Conservation (phyloP, 202 grass and related monocot species). For the Setaria italica region DNA sequence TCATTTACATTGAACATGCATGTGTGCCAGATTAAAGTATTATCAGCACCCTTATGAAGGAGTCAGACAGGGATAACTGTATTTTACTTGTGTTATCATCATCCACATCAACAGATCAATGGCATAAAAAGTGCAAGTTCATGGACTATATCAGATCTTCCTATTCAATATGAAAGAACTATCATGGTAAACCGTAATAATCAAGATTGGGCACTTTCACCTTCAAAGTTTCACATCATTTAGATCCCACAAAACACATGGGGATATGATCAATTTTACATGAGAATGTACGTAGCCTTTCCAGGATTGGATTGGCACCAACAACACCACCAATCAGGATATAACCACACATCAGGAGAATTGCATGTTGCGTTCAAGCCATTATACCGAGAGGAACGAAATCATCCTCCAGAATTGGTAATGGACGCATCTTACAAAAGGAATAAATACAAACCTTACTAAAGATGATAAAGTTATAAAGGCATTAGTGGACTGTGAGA, state of each 20-base stretch:
- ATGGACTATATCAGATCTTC: constrained; percentile 50
- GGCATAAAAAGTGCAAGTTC: not conserved
- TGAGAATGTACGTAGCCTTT: constrained; percentile 63
- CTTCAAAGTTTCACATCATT: constrained; percentile 32
- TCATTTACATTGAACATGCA: not conserved
- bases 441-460: no score
- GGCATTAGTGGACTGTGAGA: not conserved
- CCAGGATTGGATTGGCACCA: constrained; percentile 64
- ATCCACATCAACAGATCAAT: not conserved
- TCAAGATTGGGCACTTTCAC: not conserved
- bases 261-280: not conserved
- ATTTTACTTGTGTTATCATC: constrained; percentile 58
- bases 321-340: constrained; percentile 69
- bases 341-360: constrained; percentile 54
- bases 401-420: constrained; percentile 66
- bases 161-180: constrained; percentile 57
- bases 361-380: constrained; percentile 54
- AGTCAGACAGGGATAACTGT: constrained; percentile 66
- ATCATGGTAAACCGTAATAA: not conserved
- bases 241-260: not conserved
- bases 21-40: constrained; percentile 44
- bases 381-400: constrained; percentile 62
- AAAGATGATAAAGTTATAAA: not conserved
- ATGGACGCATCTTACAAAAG: constrained; percentile 47
- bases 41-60: constrained; percentile 57